These are phyloP conservation scores for Plasmodium falciparum DNA, from an alignment of 169 alveolate genomes.

Conservation along the genomic window DNA sequence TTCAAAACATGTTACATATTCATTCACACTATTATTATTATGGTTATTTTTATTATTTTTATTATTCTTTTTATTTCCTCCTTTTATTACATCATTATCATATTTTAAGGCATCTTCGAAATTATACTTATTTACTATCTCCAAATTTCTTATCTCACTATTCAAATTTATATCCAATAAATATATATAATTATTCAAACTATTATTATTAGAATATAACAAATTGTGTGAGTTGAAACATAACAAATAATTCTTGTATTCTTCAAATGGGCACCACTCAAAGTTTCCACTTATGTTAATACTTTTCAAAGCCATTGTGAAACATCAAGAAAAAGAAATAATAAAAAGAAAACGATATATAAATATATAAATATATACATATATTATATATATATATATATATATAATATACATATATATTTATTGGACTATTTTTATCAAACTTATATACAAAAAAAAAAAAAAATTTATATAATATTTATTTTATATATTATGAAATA, in stretches of 20 bases:
- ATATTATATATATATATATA: no score
- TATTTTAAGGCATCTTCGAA: constrained; percentile 61
- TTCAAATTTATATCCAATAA: constrained; percentile 65
- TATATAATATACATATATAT: no score
- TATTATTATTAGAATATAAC: constrained; percentile 48
- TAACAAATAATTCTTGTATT: constrained; percentile 55
- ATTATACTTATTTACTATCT: constrained; percentile 62
- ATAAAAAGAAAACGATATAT: not conserved
- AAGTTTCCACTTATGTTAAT: constrained; percentile 71
- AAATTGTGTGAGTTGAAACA: constrained; percentile 65
- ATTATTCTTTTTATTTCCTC: not conserved
- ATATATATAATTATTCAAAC: constrained; percentile 54
- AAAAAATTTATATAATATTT: no score
- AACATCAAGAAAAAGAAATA: not conserved
- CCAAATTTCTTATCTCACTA: constrained; percentile 36
- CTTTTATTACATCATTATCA: not conserved
- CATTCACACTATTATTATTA: constrained; percentile 21
- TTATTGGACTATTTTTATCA: no score
- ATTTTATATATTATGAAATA: no score
- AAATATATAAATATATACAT: not conserved
- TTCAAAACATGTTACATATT: constrained; percentile 71
- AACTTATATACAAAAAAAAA: no score
- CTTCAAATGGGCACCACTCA: constrained; percentile 77
- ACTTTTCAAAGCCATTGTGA: constrained; percentile 69
- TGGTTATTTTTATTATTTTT: not conserved